Base-by-base conservation (phyloP, 73 alveolate species). In the Durusdinium trenchii region DNA sequence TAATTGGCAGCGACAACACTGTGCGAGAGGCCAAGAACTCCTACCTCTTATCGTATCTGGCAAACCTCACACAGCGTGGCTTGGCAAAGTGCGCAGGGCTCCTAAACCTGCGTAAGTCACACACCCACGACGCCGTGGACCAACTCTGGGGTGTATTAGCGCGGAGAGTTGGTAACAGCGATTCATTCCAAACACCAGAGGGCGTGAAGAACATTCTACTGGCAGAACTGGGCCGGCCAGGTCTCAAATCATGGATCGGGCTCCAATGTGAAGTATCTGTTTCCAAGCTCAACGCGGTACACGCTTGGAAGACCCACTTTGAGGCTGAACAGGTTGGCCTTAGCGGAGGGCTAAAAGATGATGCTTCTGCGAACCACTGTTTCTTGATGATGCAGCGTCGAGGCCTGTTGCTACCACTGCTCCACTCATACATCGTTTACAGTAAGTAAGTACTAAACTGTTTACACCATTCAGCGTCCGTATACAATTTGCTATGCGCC, bases 151-250 rank as follows among this genome's bases (percentile, higher is more conserved):
- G 95, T 1, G 45, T 85, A 1, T 6, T 85, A 0, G 95, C 95
- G 2, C 54, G 95, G 3, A 51, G 95, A 36, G 69, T 85, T 20
- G 95, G 82, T 3, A 60, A 51, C 10, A 23, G 47, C 2, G 95
- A 52, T 32, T 45, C 10, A 38, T 30, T 85, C 18, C 79, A 28
- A 0, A 40, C 78, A 4, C 95, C 95, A 4, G 35, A 5, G 2
- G 67, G 42, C 10, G 81, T 57, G 36, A 48, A 47, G 52, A 50
- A 85, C 61, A 57, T 45, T 30, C 38, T 85, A 45, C 60, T 38
- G 23, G 32, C 7, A 40, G 95, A 85, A 45, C 95, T 85, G 62
- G n/a, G 35, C 45, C 42, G 82, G 95, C 95, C 78, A 85, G 95
- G 79, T 1, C 28, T 85, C 54, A 28, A 36, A 14, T 43, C 51